A percentile compares a stretch with the other conserved stretches of the same genome.
phyloP scores from a whole-genome alignment of 176 grass and related monocot genomes.

The Cenchrus purpureus region DNA sequence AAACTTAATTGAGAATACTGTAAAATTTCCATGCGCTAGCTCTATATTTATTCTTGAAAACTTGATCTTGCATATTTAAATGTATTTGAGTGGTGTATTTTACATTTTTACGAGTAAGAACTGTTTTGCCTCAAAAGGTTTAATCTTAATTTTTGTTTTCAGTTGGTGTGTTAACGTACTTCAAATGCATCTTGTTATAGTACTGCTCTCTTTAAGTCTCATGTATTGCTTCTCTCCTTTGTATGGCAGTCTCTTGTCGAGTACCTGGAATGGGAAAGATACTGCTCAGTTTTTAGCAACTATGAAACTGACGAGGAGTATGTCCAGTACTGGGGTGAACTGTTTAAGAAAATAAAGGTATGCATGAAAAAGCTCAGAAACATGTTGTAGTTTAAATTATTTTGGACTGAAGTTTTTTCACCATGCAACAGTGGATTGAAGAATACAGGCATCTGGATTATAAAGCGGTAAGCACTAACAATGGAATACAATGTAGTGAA shows the following conservation, averaged over 20 bases:
- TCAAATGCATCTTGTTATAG: background rate
- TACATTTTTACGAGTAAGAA: background rate
- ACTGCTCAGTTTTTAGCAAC: conserved; percentile 3
- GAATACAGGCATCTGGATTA: background rate
- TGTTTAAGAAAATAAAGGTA: conserved; percentile 34
- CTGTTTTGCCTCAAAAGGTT: background rate
- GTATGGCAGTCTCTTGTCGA: background rate
- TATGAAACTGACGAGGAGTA: conserved; percentile 6
- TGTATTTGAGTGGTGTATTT: background rate
- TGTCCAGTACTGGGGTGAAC: conserved; percentile 31
- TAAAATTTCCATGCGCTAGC: too few species aligned
- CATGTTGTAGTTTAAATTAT: background rate
- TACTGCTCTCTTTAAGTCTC: background rate
- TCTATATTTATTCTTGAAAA: background rate
- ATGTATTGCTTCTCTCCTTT: background rate
- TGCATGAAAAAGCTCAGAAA: background rate
- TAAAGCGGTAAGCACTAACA: background rate
- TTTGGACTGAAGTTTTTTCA: background rate
- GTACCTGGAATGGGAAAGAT: background rate
- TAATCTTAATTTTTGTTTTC: background rate
- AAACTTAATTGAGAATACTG: too few species aligned
- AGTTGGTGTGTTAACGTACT: background rate
- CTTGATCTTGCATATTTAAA: background rate
- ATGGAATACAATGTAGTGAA: background rate
- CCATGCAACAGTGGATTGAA: conserved; percentile 19